phyloP scores from a whole-genome alignment of 2,329 filamentous ascomycete genomes.

The Xylaria sp. region DNA sequence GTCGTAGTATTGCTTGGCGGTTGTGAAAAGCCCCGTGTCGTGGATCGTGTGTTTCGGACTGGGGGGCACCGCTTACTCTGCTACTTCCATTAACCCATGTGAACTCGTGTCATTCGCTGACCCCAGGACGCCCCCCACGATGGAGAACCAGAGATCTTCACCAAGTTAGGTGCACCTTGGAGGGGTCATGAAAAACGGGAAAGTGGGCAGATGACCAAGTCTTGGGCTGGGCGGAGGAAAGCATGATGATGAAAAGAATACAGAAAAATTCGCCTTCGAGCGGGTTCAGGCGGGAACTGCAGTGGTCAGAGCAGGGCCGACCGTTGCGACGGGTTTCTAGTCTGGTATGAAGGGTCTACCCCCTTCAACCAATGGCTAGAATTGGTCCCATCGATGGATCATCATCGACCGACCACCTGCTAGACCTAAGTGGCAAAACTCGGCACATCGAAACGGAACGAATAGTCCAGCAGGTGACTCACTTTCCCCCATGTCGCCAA shows the following conservation, averaged over 20 bases:
- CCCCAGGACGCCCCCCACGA: background rate
- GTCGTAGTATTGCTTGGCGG: too few relatives aligned
- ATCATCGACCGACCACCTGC: background rate
- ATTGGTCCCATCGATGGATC: background rate
- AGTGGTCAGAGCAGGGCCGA: too few relatives aligned
- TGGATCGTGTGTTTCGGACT: background rate
- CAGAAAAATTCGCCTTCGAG: background rate
- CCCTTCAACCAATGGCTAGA: background rate
- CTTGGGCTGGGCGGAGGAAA: too few relatives aligned
- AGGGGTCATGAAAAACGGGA: constrained; percentile 3
- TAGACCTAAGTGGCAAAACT: background rate
- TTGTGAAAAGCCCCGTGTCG: background rate
- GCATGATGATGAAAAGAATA: too few relatives aligned
- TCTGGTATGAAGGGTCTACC: too few relatives aligned
- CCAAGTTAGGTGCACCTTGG: constrained; percentile 11
- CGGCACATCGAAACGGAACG: background rate
- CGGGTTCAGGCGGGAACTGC: background rate
- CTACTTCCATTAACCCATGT: constrained; percentile 4
- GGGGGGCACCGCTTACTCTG: background rate
- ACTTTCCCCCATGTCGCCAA: background rate
- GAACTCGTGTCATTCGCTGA: constrained; percentile 16
- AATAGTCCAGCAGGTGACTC: constrained; percentile 1
- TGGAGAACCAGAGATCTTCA: constrained; percentile 19
- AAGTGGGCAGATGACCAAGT: constrained; percentile 10
- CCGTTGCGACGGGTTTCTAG: background rate